These are phyloP conservation scores for Halophytophthora batemanensis DNA, from an alignment of 352 stramenopile species.

Conservation along the genomic window DNA sequence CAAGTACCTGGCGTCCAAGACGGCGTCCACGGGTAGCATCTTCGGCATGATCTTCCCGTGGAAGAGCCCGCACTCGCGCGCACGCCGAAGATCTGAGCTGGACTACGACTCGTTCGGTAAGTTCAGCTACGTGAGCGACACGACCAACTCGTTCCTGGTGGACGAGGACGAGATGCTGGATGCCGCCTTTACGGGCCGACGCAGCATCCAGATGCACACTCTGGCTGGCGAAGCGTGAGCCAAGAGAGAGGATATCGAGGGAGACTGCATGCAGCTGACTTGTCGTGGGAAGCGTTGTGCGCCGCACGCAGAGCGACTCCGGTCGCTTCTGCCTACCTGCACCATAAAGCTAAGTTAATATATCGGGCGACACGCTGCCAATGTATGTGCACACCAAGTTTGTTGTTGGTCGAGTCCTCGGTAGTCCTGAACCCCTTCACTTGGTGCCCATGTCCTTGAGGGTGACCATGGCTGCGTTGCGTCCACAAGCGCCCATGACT, in stretches of 20 bases:
- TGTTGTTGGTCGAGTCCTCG: too few species aligned
- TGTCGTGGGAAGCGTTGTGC: too few species aligned
- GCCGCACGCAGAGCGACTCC: too few species aligned
- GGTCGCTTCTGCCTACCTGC: too few species aligned
- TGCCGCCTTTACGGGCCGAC: constrained; percentile 73
- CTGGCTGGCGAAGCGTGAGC: constrained; percentile 66
- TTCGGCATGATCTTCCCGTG: constrained; percentile 84
- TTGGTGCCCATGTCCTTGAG: constrained; percentile 51
- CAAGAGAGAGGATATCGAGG: constrained; percentile 17
- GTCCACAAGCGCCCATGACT: constrained; percentile 87
- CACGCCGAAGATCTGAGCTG: constrained; percentile 46
- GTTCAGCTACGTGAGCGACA: constrained; percentile 89
- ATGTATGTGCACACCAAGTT: too few species aligned
- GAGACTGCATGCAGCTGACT: neutral
- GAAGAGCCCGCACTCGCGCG: constrained; percentile 55
- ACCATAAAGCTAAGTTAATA: too few species aligned
- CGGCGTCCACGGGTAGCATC: constrained; percentile 70
- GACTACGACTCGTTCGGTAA: constrained; percentile 80
- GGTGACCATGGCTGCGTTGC: constrained; percentile 78
- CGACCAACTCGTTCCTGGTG: constrained; percentile 85
- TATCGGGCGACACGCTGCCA: too few species aligned
- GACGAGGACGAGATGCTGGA: constrained; percentile 89
- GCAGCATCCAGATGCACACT: constrained; percentile 81
- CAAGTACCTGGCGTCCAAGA: constrained; percentile 83
- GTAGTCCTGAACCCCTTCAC: too few species aligned